A percentile compares a stretch with the other conserved stretches of the same genome.
Conservation (phyloP, 1,139 yeast genomes). For the Saccharomyces hybrid region DNA sequence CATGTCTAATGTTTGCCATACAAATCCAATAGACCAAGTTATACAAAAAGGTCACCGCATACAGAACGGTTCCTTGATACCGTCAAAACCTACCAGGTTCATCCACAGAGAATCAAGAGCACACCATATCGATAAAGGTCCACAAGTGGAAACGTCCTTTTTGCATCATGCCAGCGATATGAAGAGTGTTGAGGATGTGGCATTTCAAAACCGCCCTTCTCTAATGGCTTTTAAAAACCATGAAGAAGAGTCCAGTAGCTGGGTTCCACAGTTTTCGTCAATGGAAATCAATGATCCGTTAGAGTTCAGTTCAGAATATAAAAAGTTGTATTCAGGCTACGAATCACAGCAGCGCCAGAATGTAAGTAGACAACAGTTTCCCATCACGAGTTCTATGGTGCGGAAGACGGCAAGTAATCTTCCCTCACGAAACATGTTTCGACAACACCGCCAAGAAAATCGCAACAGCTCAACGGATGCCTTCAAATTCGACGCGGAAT, state of each 20-base stretch:
- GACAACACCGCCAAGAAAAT: neutral
- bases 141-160: neutral
- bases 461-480: constrained; percentile 6
- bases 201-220: neutral
- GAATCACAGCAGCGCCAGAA: constrained; percentile 11
- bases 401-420: neutral
- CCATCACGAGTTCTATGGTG: neutral
- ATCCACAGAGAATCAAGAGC: neutral
- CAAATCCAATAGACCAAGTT: constrained; percentile 17
- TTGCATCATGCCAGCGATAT: neutral
- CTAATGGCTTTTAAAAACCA: constrained; percentile 1
- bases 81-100: constrained; percentile 4
- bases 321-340: constrained; percentile 20
- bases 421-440: neutral
- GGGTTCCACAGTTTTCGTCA: constrained; percentile 22
- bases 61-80: neutral
- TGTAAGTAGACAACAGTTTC: neutral
- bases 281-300: constrained; percentile 25
- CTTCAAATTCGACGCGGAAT: constrained; percentile 15
- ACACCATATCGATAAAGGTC: neutral
- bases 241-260: constrained; percentile 3
- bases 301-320: constrained; percentile 25
- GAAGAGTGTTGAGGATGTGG: constrained; percentile 1
- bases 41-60: constrained; percentile 12
- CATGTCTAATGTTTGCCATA: constrained; percentile 12